A percentile compares a stretch with the other conserved stretches of the same genome.
These are phyloP conservation scores for Endoconidiophora polonica DNA, from an alignment of 2,329 filamentous ascomycete genomes.

Conservation along the genomic window DNA sequence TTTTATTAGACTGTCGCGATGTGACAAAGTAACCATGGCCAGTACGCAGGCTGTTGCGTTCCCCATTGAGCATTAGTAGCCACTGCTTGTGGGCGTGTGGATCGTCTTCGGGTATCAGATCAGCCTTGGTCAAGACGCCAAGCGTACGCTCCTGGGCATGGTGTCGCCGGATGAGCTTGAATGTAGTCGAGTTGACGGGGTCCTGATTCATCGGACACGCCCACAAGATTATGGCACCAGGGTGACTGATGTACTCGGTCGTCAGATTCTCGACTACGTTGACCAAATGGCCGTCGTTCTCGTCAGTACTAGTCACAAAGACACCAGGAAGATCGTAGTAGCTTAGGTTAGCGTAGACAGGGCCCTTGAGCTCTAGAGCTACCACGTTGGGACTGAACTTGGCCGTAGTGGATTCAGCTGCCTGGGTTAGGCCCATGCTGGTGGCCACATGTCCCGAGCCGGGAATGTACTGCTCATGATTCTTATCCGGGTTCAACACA, in stretches of 20 bases:
- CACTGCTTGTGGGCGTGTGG: slow-evolving; percentile 36
- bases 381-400: slow-evolving; percentile 75
- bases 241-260: slow-evolving; percentile 48
- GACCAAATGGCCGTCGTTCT: slow-evolving; percentile 51
- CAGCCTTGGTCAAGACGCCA: slow-evolving; percentile 74
- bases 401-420: slow-evolving; percentile 31
- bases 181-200: slow-evolving; percentile 56
- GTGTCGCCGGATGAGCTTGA: slow-evolving; percentile 42
- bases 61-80: slow-evolving; percentile 43
- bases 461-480: slow-evolving; percentile 37
- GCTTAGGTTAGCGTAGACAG: slow-evolving; percentile 52
- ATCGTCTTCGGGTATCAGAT: slow-evolving; percentile 41
- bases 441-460: slow-evolving; percentile 24
- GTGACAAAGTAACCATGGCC: slow-evolving; percentile 69
- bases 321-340: slow-evolving; percentile 80
- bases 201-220: slow-evolving; percentile 66
- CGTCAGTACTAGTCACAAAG: slow-evolving; percentile 51
- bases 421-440: slow-evolving; percentile 21
- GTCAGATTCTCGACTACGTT: slow-evolving; percentile 56
- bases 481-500: slow-evolving; percentile 48
- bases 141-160: slow-evolving; percentile 43
- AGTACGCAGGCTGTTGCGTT: slow-evolving; percentile 36
- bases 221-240: slow-evolving; percentile 60
- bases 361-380: slow-evolving; percentile 56
- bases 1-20: slow-evolving; percentile 42